Base-by-base conservation (phyloP, 306 rosid species). In the Gastrolobium villosum region DNA sequence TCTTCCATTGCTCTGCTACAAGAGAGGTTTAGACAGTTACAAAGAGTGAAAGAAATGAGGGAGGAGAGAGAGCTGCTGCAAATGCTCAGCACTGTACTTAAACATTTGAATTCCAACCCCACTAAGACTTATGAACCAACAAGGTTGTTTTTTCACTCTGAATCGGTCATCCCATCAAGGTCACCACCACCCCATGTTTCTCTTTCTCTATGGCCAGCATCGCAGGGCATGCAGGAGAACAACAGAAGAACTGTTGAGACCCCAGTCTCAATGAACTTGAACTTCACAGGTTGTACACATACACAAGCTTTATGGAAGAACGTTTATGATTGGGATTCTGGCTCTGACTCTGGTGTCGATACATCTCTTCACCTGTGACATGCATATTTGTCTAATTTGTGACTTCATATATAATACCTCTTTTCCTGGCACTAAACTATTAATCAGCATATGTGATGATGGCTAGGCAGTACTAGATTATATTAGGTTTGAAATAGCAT, bases 331-430 rank as follows among this genome's bases (percentile, higher is more conserved):
- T 60, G 65, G 63, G 70, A 76, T 46, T 74, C 60, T 20, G 83
- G 75, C 46, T 72, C 84, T 72, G 86, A 79, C 35, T 77, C 86
- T 64, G 87, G 83, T 36, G 90, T 94, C 50, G 97, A 94, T 81
- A 94, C 98, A 64, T 90, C 97, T 76, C 98, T 93, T 78, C 98
- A 85, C 84, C 88, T 93, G 71, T 93, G 77, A 85, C 81, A 62
- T 32, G 4, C 4, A 3, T 1, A 36, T 61, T 30, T 72, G 57
- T 62, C 7, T 80, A 43, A 49, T 53, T 28, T 83, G 61, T 56
- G 49, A 48, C 55, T 68, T 76, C 55, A 48, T 41, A 30, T 72
- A 31, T 66, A 43, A 30, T 34, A 70, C 30, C 48, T 66, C 40
- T 10, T 34, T 70, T 20, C 14, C 49, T 32, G 43, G 5, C 57